These are phyloP conservation scores for Poronia punctata DNA, from an alignment of 495 filamentous ascomycete genomes.

Conservation along the genomic window DNA sequence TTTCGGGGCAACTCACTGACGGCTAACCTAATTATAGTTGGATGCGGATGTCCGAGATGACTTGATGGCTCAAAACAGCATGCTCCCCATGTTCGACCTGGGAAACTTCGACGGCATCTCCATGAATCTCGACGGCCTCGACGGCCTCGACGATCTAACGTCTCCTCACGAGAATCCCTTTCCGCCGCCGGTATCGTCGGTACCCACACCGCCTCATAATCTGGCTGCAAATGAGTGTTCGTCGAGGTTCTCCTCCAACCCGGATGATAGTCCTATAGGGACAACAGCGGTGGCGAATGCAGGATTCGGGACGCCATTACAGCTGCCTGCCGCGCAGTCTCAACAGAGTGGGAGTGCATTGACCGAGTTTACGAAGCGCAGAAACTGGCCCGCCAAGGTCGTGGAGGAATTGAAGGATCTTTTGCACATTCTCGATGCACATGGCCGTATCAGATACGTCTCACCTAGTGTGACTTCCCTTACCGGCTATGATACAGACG, in stretches of 20 bases:
- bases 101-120: conserved; percentile 32
- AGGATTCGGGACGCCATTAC: conserved; percentile 9
- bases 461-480: conserved; percentile 74
- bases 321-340: conserved; percentile 28
- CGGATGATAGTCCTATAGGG: conserved; percentile 31
- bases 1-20: conserved; percentile 9
- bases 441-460: conserved; percentile 75
- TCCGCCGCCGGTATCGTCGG: conserved; percentile 11
- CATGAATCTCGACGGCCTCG: conserved; percentile 29
- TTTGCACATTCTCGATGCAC: conserved; percentile 75
- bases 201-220: conserved; percentile 14
- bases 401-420: conserved; percentile 88
- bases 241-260: conserved; percentile 17
- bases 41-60: conserved; percentile 15
- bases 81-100: conserved; percentile 36
- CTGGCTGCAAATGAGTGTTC: conserved; percentile 16
- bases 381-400: conserved; percentile 84
- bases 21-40: conserved; percentile 7
- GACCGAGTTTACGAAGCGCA: conserved; percentile 75
- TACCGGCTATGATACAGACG: conserved; percentile 64
- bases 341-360: conserved; percentile 54
- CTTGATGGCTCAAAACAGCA: conserved; percentile 28
- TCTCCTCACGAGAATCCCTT: conserved; percentile 15
- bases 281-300: conserved; percentile 26
- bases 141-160: conserved; percentile 15